Conservation (phyloP, 2,329 filamentous ascomycete genomes). For the Clathrospora elynae region DNA sequence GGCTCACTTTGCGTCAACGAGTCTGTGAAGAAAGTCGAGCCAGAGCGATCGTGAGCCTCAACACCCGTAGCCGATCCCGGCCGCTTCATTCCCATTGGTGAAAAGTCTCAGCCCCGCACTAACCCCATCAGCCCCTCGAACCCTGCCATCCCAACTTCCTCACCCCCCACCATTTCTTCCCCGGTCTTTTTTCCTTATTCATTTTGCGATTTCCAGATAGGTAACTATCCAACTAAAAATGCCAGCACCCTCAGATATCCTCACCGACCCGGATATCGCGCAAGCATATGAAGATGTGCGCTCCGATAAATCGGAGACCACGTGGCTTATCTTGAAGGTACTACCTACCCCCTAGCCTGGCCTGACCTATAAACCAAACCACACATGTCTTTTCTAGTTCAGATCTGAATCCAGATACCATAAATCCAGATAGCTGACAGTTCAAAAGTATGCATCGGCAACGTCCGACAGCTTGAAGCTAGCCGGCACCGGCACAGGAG, state of each 20-base stretch:
- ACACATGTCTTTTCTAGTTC: no score
- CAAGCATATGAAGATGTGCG: slow-evolving; percentile 70
- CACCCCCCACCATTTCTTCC: slow-evolving; percentile 6
- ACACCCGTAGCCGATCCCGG: no score
- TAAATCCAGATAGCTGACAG: not conserved
- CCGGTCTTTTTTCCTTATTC: not conserved
- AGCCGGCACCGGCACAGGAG: slow-evolving; percentile 63
- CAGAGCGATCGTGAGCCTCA: no score
- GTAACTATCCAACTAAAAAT: slow-evolving; percentile 26
- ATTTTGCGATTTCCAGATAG: no score
- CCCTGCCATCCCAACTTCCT: slow-evolving; percentile 20
- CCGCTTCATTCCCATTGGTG: no score
- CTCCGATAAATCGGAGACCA: slow-evolving; percentile 67
- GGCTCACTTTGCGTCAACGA: no score
- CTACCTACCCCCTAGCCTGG: no score
- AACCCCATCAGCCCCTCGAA: slow-evolving; percentile 7
- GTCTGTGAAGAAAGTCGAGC: no score
- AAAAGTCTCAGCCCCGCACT: slow-evolving; percentile 21
- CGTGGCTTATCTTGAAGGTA: slow-evolving; percentile 71
- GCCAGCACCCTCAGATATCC: slow-evolving; percentile 39
- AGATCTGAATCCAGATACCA: not conserved
- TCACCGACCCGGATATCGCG: slow-evolving; percentile 60
- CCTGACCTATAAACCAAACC: no score
- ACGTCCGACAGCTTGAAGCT: slow-evolving; percentile 63
- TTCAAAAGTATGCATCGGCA: slow-evolving; percentile 40